A percentile compares a stretch with the other conserved stretches of the same genome.
phyloP scores from a whole-genome alignment of 441 rosid genomes.

The Mallotus repandus region DNA sequence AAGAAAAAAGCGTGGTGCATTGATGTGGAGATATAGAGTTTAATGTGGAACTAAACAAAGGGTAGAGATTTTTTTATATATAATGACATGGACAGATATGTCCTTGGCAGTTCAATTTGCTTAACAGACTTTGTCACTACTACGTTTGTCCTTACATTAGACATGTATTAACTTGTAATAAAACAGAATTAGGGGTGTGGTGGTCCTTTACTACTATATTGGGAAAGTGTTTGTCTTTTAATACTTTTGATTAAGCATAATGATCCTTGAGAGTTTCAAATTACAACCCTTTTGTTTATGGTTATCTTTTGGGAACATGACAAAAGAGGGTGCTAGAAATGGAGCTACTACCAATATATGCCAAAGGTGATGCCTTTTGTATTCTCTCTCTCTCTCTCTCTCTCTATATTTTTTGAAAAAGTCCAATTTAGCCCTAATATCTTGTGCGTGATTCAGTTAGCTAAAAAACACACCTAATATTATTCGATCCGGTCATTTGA shows the following conservation, averaged over 20 bases:
- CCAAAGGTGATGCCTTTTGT: not conserved
- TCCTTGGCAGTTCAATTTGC: slow-evolving; percentile 12
- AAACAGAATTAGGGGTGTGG: slow-evolving; percentile 12
- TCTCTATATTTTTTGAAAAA: no score
- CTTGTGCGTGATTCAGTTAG: no score
- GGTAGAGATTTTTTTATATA: not conserved
- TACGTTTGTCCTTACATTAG: slow-evolving; percentile 19
- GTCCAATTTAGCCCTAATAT: no score
- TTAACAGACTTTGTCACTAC: slow-evolving; percentile 6
- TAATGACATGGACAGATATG: slow-evolving; percentile 15
- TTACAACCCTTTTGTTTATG: no score
- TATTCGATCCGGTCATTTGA: no score
- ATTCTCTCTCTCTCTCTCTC: no score
- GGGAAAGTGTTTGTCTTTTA: slow-evolving; percentile 17
- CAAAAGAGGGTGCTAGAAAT: slow-evolving; percentile 11
- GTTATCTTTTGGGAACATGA: slow-evolving; percentile 18
- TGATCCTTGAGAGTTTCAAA: no score
- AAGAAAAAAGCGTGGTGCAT: not conserved
- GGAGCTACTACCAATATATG: not conserved
- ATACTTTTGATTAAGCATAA: not conserved
- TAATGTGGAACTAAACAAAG: not conserved
- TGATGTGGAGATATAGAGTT: not conserved
- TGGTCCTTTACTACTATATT: slow-evolving; percentile 10
- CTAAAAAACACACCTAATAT: no score
- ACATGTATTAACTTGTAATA: slow-evolving; percentile 6